Percentiles rank a stretch among this genome's conserved stretches.
Conservation (phyloP, 2,329 filamentous ascomycete genomes). For the Claviceps spartinae region DNA sequence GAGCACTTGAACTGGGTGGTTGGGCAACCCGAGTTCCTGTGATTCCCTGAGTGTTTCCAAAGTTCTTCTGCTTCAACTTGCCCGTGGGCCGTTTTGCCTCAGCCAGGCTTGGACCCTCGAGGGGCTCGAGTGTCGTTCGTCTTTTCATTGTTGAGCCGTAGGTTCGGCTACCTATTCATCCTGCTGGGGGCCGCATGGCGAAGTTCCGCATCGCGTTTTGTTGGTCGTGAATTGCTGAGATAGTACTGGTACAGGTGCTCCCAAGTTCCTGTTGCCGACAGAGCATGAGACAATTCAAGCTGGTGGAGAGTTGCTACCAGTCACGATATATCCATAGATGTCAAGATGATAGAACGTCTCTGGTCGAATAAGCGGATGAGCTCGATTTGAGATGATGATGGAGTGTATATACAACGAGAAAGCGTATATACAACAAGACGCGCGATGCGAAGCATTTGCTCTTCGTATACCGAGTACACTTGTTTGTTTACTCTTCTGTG, state of each 20-base stretch:
- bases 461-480: neutral
- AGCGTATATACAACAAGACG: neutral
- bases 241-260: neutral
- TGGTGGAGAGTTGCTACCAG: neutral
- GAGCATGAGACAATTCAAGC: neutral
- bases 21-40: neutral
- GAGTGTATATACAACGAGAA: neutral
- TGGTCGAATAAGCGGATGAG: conserved; percentile 1
- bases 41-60: neutral
- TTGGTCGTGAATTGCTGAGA: neutral
- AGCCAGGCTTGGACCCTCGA: neutral
- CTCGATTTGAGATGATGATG: neutral
- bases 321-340: neutral
- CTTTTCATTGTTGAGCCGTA: neutral
- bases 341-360: neutral
- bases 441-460: neutral
- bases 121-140: neutral
- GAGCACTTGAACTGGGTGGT: neutral
- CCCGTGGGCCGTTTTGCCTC: neutral
- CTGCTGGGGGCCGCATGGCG: neutral
- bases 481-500: neutral
- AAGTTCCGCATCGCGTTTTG: neutral
- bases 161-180: neutral
- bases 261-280: neutral
- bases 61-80: neutral